Conservation (phyloP, 345 rosid genomes). For the Sonneratia alba region DNA sequence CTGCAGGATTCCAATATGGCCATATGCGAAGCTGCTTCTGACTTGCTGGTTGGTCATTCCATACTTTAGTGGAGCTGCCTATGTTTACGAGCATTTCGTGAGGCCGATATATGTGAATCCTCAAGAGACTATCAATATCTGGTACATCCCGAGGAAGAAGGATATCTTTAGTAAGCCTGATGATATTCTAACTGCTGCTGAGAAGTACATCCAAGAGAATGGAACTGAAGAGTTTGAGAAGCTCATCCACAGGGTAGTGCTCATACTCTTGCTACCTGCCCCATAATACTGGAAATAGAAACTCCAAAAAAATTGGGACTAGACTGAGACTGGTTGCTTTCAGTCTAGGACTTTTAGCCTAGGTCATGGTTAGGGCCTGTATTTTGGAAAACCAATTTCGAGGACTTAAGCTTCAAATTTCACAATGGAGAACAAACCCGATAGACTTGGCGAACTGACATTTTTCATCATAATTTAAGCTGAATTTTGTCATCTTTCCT, state of each 20-base stretch:
- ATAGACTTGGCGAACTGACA: neutral
- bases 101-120: constrained; percentile 75
- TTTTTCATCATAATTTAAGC: neutral
- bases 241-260: constrained; percentile 53
- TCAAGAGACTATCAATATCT: constrained; percentile 57
- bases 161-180: constrained; percentile 53
- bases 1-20: constrained; percentile 86
- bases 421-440: no score
- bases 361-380: no score
- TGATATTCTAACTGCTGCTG: constrained; percentile 85
- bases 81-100: constrained; percentile 79
- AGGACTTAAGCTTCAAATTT: no score
- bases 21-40: constrained; percentile 65
- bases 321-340: no score
- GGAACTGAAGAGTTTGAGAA: constrained; percentile 88
- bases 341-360: no score
- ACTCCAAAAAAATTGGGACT: no score
- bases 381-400: no score
- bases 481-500: neutral
- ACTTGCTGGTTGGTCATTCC: constrained; percentile 98
- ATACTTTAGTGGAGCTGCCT: constrained; percentile 93
- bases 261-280: no score
- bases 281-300: no score
- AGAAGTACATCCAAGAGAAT: constrained; percentile 67
- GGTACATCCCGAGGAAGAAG: constrained; percentile 89